phyloP scores from a whole-genome alignment of 768 basidiomycete species.

The Leucocoprinus sp. region DNA sequence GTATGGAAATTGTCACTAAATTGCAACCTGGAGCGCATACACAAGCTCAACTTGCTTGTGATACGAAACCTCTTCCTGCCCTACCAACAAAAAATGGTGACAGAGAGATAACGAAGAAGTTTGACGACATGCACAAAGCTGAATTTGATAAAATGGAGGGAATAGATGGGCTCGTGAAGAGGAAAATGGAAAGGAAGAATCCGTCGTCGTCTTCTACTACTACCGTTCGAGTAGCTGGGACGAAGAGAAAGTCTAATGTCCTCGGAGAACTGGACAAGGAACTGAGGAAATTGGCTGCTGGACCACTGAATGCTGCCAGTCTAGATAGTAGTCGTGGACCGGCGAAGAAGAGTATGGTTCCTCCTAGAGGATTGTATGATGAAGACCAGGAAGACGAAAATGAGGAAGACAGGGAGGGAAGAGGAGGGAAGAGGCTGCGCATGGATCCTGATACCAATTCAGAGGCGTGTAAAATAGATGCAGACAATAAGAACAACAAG shows the following conservation, averaged over 20 bases:
- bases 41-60: constrained; percentile 15
- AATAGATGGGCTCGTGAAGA: constrained; percentile 39
- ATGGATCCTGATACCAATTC: constrained; percentile 16
- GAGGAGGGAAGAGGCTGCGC: constrained; percentile 21
- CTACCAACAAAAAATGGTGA: constrained; percentile 11
- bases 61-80: constrained; percentile 25
- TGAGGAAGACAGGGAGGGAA: constrained; percentile 23
- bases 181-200: constrained; percentile 18
- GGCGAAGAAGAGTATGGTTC: constrained; percentile 31
- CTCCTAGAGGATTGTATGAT: constrained; percentile 54
- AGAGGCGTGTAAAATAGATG: constrained; percentile 3
- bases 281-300: constrained; percentile 12
- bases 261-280: constrained; percentile 20
- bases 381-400: constrained; percentile 41
- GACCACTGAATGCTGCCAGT: constrained; percentile 16
- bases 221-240: constrained; percentile 20
- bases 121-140: constrained; percentile 55
- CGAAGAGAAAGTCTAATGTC: constrained; percentile 48
- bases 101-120: constrained; percentile 30
- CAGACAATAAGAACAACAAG: constrained; percentile 21
- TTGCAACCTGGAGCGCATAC: constrained; percentile 25
- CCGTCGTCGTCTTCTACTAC: neutral
- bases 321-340: constrained; percentile 31
- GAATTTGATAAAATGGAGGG: constrained; percentile 75
- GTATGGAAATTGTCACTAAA: constrained; percentile 35